Evolutionary conservation across 2,329 filamentous ascomycete species (phyloP), one percentile per base, ranked within the genome.

Genomic region (Alternaria gansuensis): DNA sequence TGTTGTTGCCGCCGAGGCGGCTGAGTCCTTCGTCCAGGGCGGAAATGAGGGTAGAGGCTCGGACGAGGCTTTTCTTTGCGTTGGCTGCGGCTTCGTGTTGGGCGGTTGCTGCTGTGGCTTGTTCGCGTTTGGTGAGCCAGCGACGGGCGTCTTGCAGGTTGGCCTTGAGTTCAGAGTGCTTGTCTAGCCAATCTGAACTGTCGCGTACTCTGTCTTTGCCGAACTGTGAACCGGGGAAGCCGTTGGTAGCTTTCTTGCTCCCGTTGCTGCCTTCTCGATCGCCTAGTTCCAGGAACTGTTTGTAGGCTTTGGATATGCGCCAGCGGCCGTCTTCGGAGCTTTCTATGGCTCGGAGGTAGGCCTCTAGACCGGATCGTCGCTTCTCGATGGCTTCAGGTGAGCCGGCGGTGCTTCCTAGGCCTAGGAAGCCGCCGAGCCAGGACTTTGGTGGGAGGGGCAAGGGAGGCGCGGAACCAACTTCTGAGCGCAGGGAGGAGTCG

Each of bases 31-130:
- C 85, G 5, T 88, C 85, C 31, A 94, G 80, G 50, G 84, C 85
- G 1, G 80, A 81, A 4, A 93, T 79, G 53, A 92, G 75, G 1
- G 85, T 85, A 1, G 86, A 87, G 0, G 89, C 89, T 67, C 88
- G 87, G 29, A 93, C 83, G 9, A 95, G 82, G 36, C 86, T 87
- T 64, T 85, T 87, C 81, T 93, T 93, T 13, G 91, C 91, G n/a
- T 87, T 87, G 0, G 89, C 87, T 0, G 87, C 87, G 0, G 89
- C 88, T 72, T 92, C 88, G 43, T 89, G 87, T 72, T 89, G 87
- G 52, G 82, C 81, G 58, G 86, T 83, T 3, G 86, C 83, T 3
- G 82, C 83, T 3, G 75, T 79, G 1, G 87, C 87, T 17, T 83
- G 84, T 70, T 95, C 91, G 46, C 91, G 80, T 64, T 85, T 81